Base-by-base conservation (phyloP, 1,284 basidiomycete genomes). In the Volvariella surrecta region DNA sequence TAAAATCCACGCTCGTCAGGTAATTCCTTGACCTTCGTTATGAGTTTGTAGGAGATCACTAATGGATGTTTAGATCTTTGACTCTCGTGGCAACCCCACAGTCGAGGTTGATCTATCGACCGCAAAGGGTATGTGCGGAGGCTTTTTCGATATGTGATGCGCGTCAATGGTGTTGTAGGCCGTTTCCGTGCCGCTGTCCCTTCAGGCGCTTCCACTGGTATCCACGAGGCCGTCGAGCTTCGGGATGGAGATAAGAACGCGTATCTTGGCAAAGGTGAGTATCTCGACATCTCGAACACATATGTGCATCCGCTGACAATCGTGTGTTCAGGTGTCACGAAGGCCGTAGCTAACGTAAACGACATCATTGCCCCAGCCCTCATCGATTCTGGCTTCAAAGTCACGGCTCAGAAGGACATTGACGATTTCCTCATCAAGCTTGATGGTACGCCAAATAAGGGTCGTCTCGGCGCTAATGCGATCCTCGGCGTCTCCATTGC, bases 401-500 rank as follows among this genome's bases (percentile, higher is more conserved):
- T 96, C 62, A 93, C 89, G 54, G 69, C 86, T 53, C 96, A 99
- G 69, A 94, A 92, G 72, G 91, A 95, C 57, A 82, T 99, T 58
- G 96, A 99, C 62, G 89, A 97, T 68, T 89, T 99, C 74, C 78
- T 99, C 63, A 95, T 98, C 82, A 95, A 98, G 75, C 82, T 93
- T 59, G 95, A 99, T 63, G 93, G 92, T 48, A 93, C 93, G 47
- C 73, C 89, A 54, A 99, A 99, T 87, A 99, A 99, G 82, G 92
- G 92, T 67, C 97, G 96, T 70, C 86, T 98, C 60, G 96, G 96
- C 58, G 96, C 96, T 50, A 99, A 99, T 70, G 96, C 96, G 61
- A 97, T 99, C 67, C 89, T 99, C 49, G 96, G 93, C 70, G 91
- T 99, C 58, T 96, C 91, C 51, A 98, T 98, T 66, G 96, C 95